A percentile compares a stretch with the other conserved stretches of the same genome.
Conservation (phyloP, 139 green algal species). For the Dunaliella primolecta region DNA sequence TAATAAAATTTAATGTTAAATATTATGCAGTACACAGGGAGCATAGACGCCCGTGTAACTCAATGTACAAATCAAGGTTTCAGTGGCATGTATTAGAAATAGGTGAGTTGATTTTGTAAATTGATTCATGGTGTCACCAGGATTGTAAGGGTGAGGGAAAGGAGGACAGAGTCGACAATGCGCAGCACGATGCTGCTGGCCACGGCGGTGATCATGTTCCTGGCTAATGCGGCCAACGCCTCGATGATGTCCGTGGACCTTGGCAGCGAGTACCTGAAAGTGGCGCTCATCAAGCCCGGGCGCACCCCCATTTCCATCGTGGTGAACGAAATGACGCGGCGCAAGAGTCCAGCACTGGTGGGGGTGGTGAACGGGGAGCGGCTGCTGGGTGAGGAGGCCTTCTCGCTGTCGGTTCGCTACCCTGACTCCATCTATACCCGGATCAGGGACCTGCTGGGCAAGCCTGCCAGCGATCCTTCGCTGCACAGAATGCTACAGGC, state of each 20-base stretch:
- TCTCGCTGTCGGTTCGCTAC: slow-evolving; percentile 64
- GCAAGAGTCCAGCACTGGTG: slow-evolving; percentile 87
- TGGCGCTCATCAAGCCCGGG: slow-evolving; percentile 85
- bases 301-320: slow-evolving; percentile 81
- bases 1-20: no score
- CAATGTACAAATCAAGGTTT: no score
- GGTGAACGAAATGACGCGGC: slow-evolving; percentile 93
- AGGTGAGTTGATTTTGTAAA: no score
- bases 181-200: no score
- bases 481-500: slow-evolving; percentile 49
- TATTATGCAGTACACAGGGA: no score
- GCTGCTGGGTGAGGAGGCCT: slow-evolving; percentile 90
- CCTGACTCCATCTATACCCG: slow-evolving; percentile 72
- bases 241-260: slow-evolving; percentile 86
- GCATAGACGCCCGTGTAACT: no score
- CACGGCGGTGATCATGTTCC: no score
- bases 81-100: no score
- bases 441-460: slow-evolving; percentile 80
- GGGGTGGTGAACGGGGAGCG: slow-evolving; percentile 73
- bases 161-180: no score
- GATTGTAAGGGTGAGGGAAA: no score
- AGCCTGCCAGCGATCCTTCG: slow-evolving; percentile 38
- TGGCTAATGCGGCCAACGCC: no score
- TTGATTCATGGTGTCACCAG: no score
- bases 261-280: slow-evolving; percentile 90